Conservation (phyloP, 2,329 filamentous ascomycete genomes). For the Colletotrichum australisinense region DNA sequence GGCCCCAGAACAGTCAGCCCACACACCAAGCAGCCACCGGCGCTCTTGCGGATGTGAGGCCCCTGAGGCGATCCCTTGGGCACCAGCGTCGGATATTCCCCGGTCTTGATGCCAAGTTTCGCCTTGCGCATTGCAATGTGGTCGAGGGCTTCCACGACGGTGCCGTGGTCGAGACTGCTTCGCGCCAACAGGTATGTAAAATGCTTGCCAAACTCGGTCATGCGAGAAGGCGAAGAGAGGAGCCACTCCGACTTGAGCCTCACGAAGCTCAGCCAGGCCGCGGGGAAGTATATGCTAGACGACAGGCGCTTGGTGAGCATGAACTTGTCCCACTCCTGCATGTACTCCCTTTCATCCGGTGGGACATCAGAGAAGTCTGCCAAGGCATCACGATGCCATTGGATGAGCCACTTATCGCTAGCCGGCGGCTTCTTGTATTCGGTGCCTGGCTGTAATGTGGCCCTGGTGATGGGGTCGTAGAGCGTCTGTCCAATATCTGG, state of each 20-base stretch:
- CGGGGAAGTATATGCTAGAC: conserved; percentile 63
- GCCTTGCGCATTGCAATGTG: conserved; percentile 56
- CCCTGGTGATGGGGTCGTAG: conserved; percentile 69
- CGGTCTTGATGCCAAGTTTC: conserved; percentile 38
- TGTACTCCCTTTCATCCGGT: conserved; percentile 66
- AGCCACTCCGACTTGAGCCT: conserved; percentile 64
- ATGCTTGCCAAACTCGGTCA: conserved; percentile 67
- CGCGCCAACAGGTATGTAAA: conserved; percentile 61
- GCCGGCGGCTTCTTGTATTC: conserved; percentile 54
- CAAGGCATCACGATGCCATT: conserved; percentile 69
- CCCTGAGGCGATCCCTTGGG: conserved; percentile 45
- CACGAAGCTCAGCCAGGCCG: conserved; percentile 64
- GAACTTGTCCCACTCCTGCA: conserved; percentile 68
- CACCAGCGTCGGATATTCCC: conserved; percentile 1
- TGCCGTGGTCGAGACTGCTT: conserved; percentile 57
- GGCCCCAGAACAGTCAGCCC: conserved; percentile 60
- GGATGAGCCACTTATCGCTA: conserved; percentile 66
- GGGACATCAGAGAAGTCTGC: conserved; percentile 68
- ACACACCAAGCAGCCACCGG: conserved; percentile 60
- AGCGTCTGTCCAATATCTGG: conserved; percentile 63
- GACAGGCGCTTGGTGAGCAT: conserved; percentile 63
- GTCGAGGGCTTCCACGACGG: conserved; percentile 54
- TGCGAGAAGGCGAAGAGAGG: conserved; percentile 57
- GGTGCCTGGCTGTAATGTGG: conserved; percentile 59
- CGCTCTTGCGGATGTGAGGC: conserved; percentile 53